phyloP scores from a whole-genome alignment of 805 yeast genomes.

The Cyberlindnera meyerae region DNA sequence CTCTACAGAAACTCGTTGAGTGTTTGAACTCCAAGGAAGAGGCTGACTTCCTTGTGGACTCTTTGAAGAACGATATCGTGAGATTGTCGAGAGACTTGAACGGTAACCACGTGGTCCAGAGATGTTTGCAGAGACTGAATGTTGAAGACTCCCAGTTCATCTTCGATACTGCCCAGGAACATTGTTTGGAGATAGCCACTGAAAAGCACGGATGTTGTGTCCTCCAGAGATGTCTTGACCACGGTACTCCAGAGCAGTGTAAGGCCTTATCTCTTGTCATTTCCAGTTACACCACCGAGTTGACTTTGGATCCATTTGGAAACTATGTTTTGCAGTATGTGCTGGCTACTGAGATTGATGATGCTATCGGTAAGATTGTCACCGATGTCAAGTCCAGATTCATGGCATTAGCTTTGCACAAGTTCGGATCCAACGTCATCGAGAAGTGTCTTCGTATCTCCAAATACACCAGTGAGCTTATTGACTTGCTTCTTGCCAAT shows the following conservation, averaged over 20 bases:
- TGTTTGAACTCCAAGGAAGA: constrained; percentile 71
- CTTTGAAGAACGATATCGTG: constrained; percentile 69
- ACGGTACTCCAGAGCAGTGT: constrained; percentile 70
- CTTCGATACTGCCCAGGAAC: constrained; percentile 72
- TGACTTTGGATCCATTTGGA: constrained; percentile 91
- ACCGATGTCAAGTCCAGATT: constrained; percentile 30
- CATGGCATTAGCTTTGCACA: constrained; percentile 65
- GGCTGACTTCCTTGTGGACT: constrained; percentile 52
- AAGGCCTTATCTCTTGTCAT: constrained; percentile 61
- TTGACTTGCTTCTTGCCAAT: constrained; percentile 42
- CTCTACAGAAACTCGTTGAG: constrained; percentile 88
- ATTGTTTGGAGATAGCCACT: constrained; percentile 80
- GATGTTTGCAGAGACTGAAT: constrained; percentile 70
- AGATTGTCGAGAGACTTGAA: constrained; percentile 80
- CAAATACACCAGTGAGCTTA: constrained; percentile 41
- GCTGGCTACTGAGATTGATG: constrained; percentile 39
- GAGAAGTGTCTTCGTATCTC: constrained; percentile 72
- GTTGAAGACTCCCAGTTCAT: constrained; percentile 78
- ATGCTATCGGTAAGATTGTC: constrained; percentile 30
- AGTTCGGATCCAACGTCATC: constrained; percentile 90
- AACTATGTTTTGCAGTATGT: constrained; percentile 96
- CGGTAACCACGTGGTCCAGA: constrained; percentile 96
- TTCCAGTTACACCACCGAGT: constrained; percentile 59
- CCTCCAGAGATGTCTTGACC: constrained; percentile 89
- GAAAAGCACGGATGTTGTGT: constrained; percentile 99